Percentiles rank a stretch among this genome's conserved stretches.
Evolutionary conservation across 176 grass and related monocot genomes (phyloP).

Genomic region (Oropetium thomaeum): DNA sequence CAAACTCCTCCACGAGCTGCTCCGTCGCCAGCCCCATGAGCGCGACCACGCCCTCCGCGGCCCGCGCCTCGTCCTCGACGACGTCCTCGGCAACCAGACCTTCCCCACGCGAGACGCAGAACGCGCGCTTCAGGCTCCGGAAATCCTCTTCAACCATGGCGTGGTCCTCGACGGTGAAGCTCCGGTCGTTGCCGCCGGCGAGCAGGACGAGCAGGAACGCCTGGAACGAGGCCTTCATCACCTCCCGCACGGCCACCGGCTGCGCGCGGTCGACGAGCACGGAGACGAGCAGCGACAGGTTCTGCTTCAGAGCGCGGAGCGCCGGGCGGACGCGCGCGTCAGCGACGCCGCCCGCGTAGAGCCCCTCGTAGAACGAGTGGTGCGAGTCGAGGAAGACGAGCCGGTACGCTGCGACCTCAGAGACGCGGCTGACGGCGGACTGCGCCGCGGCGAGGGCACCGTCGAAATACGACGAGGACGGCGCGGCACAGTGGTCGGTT

Average conservation of each 20-base stretch:
- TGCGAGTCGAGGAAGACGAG: slow-evolving; percentile 69
- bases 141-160: slow-evolving; percentile 56
- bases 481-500: neutral
- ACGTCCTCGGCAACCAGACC: slow-evolving; percentile 60
- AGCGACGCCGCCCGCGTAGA: slow-evolving; percentile 41
- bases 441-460: slow-evolving; percentile 36
- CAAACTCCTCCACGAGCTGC: slow-evolving; percentile 58
- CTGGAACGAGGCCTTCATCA: slow-evolving; percentile 67
- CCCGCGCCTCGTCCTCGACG: slow-evolving; percentile 48
- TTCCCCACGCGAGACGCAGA: slow-evolving; percentile 55
- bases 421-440: slow-evolving; percentile 40
- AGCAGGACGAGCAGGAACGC: slow-evolving; percentile 59
- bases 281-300: slow-evolving; percentile 42
- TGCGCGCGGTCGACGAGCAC: slow-evolving; percentile 60
- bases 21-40: slow-evolving; percentile 56
- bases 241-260: slow-evolving; percentile 49
- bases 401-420: slow-evolving; percentile 66
- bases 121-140: slow-evolving; percentile 55
- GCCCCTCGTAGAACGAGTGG: slow-evolving; percentile 55
- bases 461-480: slow-evolving; percentile 36
- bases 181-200: slow-evolving; percentile 44
- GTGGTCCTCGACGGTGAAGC: slow-evolving; percentile 48
- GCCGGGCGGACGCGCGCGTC: slow-evolving; percentile 46
- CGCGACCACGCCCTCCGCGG: slow-evolving; percentile 38
- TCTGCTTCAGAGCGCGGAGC: slow-evolving; percentile 59